phyloP scores from a whole-genome alignment of 805 yeast species.

The Pichia rugopelliculosa region DNA sequence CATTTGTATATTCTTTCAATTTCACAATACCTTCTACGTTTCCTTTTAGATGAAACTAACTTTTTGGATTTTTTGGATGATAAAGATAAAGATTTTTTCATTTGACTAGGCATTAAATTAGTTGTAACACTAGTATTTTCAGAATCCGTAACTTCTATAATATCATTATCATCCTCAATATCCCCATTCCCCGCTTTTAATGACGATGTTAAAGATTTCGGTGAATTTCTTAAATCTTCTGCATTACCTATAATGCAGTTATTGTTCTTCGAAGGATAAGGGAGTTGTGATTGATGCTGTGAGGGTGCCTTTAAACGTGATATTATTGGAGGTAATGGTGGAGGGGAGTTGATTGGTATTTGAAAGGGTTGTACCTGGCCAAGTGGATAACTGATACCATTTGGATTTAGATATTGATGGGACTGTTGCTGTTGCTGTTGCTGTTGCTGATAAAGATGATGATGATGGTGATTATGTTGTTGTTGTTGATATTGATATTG shows the following conservation, averaged over 20 bases:
- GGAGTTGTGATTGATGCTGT: neutral
- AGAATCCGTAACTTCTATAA: no score
- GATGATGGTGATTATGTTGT: neutral
- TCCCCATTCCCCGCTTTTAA: neutral
- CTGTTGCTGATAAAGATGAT: no score
- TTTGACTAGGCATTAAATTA: no score
- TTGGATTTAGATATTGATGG: neutral
- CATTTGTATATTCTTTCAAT: slow-evolving; percentile 49
- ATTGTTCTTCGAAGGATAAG: neutral
- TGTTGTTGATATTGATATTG: neutral
- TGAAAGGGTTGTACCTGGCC: neutral
- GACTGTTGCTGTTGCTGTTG: no score
- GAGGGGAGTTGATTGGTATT: neutral
- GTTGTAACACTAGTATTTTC: no score
- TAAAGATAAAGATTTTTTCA: neutral
- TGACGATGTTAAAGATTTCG: neutral
- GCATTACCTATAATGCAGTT: neutral
- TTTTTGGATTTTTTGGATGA: neutral
- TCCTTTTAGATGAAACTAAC: slow-evolving; percentile 31
- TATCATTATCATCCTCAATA: neutral
- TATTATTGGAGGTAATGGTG: neutral
- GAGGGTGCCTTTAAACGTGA: no score
- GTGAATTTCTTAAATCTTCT: neutral
- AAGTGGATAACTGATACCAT: neutral
- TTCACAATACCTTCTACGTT: slow-evolving; percentile 48